Base-by-base conservation (phyloP, 495 filamentous ascomycete species). In the Daldinia bambusicola region DNA sequence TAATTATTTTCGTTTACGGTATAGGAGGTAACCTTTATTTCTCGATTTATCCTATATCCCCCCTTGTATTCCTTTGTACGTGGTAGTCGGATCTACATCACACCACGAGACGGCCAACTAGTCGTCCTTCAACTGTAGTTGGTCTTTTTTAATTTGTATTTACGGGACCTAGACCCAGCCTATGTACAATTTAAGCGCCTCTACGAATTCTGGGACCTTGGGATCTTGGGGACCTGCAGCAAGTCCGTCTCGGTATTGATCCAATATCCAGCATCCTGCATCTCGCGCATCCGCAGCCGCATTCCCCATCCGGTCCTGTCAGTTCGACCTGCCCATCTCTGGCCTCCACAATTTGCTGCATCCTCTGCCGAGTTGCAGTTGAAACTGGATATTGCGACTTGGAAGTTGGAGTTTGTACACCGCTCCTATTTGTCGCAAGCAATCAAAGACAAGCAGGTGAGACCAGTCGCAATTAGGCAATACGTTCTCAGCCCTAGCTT, bases 401-500 rank as follows among this genome's bases (percentile, higher is more conserved):
- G 53, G 53, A 41, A 31, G 41, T 43, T 63, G 55, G 50, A 43
- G 63, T 53, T 34, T 61, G 63, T 70, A 66, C 67, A 71, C 72
- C 60, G 63, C 72, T 72, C 40, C 68, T 56, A 56, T 41, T 16
- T n/a, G 57, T 50, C 62, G 0, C 34, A 62, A 50, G 59, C 61
- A 61, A 66, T 63, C 67, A 64, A 60, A 66, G 62, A 70, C 63
- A 63, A 20, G 55, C 53, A 70, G 63, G 62, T 70, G 45, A 61
- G 52, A 70, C 67, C 67, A 60, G 66, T 16, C 57, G 67, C 43
- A 52, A 70, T 74, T 74, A 74, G 71, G 67, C 67, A 74, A 74
- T 66, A 48, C 56, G 62, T 63, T 62, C 10, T 74, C 67, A 55
- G 71, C 59, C 66, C 67, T 61, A 61, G 65, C 61, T 65, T 71